These are phyloP conservation scores for Cutaneotrichosporon sp. DNA, from an alignment of 1,284 basidiomycete genomes.

Conservation along the genomic window DNA sequence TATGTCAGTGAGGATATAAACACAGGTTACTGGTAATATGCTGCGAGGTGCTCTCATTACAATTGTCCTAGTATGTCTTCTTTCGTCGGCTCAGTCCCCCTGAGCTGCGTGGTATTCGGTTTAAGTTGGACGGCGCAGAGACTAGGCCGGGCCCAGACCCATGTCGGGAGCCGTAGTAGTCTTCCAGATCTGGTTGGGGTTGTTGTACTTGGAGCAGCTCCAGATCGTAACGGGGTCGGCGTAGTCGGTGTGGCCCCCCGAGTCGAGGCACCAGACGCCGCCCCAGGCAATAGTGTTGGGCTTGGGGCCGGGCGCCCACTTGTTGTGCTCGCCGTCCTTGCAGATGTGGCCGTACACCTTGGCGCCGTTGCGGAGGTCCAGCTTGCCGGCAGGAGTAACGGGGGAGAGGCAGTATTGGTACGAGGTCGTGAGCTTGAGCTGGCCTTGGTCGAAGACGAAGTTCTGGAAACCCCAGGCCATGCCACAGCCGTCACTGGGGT, in stretches of 20 bases:
- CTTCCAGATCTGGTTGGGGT: not conserved
- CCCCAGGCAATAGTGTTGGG: not conserved
- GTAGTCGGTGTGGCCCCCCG: not conserved
- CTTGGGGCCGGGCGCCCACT: not conserved
- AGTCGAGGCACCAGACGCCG: not conserved
- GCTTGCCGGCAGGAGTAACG: not conserved
- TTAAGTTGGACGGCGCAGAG: too few relatives aligned
- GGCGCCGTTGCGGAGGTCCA: not conserved
- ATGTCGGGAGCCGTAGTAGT: not conserved
- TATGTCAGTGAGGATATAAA: too few relatives aligned
- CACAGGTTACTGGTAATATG: too few relatives aligned
- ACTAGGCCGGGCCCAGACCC: too few relatives aligned
- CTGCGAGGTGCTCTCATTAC: too few relatives aligned
- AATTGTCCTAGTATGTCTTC: too few relatives aligned
- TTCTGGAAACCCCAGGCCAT: not conserved
- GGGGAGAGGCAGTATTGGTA: not conserved
- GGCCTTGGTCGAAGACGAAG: not conserved
- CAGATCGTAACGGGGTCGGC: not conserved
- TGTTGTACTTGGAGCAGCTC: not conserved
- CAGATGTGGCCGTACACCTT: not conserved
- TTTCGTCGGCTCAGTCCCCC: too few relatives aligned
- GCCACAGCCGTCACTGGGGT: not conserved
- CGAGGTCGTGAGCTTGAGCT: not conserved
- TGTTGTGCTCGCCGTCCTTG: not conserved
- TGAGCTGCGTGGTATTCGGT: too few relatives aligned